phyloP scores from a whole-genome alignment of 495 filamentous ascomycete genomes.

The Pyrenopolyporus hunteri region DNA sequence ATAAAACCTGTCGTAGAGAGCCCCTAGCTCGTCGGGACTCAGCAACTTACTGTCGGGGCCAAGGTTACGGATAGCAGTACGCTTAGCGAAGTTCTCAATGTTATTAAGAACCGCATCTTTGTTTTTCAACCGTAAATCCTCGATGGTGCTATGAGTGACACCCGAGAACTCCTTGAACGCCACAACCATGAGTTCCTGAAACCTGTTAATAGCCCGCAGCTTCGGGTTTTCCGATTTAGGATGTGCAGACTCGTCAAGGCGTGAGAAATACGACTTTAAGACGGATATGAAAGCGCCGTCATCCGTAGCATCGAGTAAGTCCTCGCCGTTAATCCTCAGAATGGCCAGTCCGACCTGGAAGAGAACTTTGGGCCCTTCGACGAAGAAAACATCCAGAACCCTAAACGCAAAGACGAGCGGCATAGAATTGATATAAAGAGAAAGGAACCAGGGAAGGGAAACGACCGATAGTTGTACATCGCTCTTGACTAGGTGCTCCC shows the following conservation, averaged over 20 bases:
- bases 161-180: slow-evolving; percentile 97
- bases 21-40: slow-evolving; percentile 80
- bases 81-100: slow-evolving; percentile 96
- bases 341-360: slow-evolving; percentile 97
- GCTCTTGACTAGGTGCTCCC: slow-evolving; percentile 93
- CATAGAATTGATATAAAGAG: slow-evolving; percentile 99
- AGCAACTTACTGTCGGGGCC: slow-evolving; percentile 93
- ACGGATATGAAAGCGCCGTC: slow-evolving; percentile 97
- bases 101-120: slow-evolving; percentile 87
- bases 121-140: slow-evolving; percentile 86
- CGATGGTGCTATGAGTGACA: slow-evolving; percentile 91
- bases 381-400: slow-evolving; percentile 95
- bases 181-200: slow-evolving; percentile 98
- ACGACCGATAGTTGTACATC: slow-evolving; percentile 99
- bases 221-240: slow-evolving; percentile 94
- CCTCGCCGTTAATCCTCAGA: slow-evolving; percentile 95
- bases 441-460: slow-evolving; percentile 96
- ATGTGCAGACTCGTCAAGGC: slow-evolving; percentile 93
- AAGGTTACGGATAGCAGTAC: slow-evolving; percentile 93
- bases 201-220: slow-evolving; percentile 86
- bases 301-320: slow-evolving; percentile 92
- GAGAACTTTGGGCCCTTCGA: slow-evolving; percentile 95
- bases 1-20: slow-evolving; percentile 93
- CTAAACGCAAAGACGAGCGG: slow-evolving; percentile 95
- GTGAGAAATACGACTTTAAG: slow-evolving; percentile 91